Conservation (phyloP, 148 eudicot species). For the Linanthus parryae region DNA sequence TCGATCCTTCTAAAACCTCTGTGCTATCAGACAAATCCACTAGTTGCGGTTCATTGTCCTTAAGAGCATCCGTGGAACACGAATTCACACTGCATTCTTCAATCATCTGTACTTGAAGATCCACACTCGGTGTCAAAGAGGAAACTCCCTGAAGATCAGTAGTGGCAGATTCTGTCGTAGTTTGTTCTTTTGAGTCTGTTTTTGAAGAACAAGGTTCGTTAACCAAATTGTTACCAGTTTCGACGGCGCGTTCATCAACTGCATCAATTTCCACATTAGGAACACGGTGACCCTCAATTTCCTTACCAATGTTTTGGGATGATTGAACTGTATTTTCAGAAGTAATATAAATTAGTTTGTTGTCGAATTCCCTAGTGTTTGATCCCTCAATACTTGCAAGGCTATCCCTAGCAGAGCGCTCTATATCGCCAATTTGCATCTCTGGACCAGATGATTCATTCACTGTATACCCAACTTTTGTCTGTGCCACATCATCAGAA, state of each 20-base stretch:
- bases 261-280: conserved; percentile 8
- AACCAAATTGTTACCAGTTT: conserved; percentile 9
- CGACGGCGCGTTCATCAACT: conserved; percentile 20
- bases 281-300: conserved; percentile 4
- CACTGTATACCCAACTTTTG: no score
- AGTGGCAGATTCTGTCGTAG: no score
- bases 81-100: conserved; percentile 22
- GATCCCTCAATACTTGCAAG: no score
- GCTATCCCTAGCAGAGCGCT: conserved; percentile 17
- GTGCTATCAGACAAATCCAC: conserved; percentile 13
- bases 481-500: no score
- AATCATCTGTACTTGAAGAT: conserved; percentile 13
- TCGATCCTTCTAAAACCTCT: conserved; percentile 14
- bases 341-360: conserved; percentile 9
- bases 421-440: not conserved
- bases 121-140: conserved; percentile 10
- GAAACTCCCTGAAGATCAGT: conserved; percentile 17
- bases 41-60: conserved; percentile 1
- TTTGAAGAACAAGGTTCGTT: conserved; percentile 15
- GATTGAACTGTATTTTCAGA: not conserved
- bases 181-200: no score
- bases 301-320: conserved; percentile 11
- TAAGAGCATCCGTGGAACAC: conserved; percentile 13
- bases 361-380: no score
- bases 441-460: conserved; percentile 6